phyloP scores from a whole-genome alignment of 805 yeast genomes.

The Suhomyces pyralidae region DNA sequence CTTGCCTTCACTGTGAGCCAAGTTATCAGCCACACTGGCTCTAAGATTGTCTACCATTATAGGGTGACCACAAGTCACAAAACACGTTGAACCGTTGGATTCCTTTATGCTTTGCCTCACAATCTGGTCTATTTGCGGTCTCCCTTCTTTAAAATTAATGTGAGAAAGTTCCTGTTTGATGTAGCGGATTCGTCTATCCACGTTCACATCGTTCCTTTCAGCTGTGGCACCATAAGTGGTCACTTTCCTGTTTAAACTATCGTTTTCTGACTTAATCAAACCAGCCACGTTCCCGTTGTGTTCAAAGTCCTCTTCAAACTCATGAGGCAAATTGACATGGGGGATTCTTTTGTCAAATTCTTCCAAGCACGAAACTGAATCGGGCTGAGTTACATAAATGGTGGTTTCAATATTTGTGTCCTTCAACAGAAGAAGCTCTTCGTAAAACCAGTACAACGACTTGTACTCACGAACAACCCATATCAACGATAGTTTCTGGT shows the following conservation, averaged over 20 bases:
- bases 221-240: neutral
- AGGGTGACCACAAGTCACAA: slow-evolving; percentile 33
- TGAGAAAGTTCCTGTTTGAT: slow-evolving; percentile 20
- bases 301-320: neutral
- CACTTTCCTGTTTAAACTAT: neutral
- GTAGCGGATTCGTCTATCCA: neutral
- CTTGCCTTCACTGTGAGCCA: slow-evolving; percentile 32
- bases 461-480: slow-evolving; percentile 62
- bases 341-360: neutral
- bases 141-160: slow-evolving; percentile 39
- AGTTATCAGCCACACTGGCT: slow-evolving; percentile 38
- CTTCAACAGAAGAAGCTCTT: slow-evolving; percentile 36
- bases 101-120: slow-evolving; percentile 9
- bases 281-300: neutral
- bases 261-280: neutral
- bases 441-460: slow-evolving; percentile 49
- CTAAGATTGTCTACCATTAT: slow-evolving; percentile 32
- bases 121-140: slow-evolving; percentile 9
- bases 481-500: slow-evolving; percentile 37
- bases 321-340: neutral
- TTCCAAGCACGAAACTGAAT: neutral
- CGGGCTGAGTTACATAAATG: slow-evolving; percentile 29
- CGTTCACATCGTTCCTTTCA: neutral
- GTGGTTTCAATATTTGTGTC: slow-evolving; percentile 27
- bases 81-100: slow-evolving; percentile 16